Evolutionary conservation across 2,329 filamentous ascomycete species (phyloP).

Genomic region (Geosmithia morbida): DNA sequence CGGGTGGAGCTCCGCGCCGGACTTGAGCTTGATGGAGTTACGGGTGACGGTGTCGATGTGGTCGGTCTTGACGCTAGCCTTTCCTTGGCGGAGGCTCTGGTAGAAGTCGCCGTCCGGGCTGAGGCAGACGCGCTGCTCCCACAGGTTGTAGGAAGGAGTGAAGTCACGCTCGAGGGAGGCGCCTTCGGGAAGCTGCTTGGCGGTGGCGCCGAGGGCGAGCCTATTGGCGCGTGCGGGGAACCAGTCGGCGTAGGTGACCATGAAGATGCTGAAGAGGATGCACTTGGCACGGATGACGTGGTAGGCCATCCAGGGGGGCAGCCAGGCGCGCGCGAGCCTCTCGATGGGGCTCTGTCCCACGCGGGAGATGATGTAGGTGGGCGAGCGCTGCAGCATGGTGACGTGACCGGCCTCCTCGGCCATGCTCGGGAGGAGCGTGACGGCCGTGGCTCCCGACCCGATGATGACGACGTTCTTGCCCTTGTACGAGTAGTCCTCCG

Average conservation of each 20-base stretch:
- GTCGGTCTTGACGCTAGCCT: constrained; percentile 26
- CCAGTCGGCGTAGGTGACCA: constrained; percentile 23
- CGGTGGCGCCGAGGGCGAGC: constrained; percentile 25
- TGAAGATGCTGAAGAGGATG: constrained; percentile 26
- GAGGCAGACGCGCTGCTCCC: constrained; percentile 57
- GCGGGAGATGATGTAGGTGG: constrained; percentile 42
- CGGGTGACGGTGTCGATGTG: constrained; percentile 28
- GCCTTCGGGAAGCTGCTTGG: constrained; percentile 29
- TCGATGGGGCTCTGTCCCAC: constrained; percentile 24
- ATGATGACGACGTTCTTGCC: constrained; percentile 52
- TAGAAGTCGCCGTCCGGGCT: constrained; percentile 32
- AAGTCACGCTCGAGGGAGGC: constrained; percentile 38
- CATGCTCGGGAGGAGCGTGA: constrained; percentile 50
- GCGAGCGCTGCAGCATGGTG: constrained; percentile 58
- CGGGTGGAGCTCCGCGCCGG: constrained; percentile 28
- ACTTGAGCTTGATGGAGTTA: constrained; percentile 25
- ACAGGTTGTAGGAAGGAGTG: constrained; percentile 38
- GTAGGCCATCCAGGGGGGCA: constrained; percentile 27
- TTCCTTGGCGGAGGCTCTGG: constrained; percentile 20
- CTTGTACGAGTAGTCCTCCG: constrained; percentile 47
- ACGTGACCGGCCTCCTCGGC: constrained; percentile 41
- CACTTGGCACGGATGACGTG: constrained; percentile 21
- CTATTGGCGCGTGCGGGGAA: constrained; percentile 29
- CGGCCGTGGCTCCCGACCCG: constrained; percentile 52
- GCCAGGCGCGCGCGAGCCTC: constrained; percentile 18